These are phyloP conservation scores for Daldinia decipiens DNA, from an alignment of 495 filamentous ascomycete species.

Conservation along the genomic window DNA sequence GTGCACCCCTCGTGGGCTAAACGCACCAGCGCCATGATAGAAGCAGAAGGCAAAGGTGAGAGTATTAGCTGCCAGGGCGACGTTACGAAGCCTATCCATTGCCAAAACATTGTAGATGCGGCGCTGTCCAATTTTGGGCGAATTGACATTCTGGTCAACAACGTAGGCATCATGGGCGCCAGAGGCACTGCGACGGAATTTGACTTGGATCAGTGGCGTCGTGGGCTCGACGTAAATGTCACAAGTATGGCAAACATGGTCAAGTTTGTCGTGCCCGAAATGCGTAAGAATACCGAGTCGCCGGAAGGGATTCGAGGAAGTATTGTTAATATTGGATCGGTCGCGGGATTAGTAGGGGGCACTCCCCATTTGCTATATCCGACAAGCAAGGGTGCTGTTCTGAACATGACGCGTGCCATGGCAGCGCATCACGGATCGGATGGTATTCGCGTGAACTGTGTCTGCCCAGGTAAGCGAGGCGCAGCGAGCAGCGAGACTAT, in stretches of 20 bases:
- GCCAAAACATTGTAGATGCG: conserved; percentile 51
- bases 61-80: conserved; percentile 59
- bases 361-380: conserved; percentile 70
- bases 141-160: conserved; percentile 67
- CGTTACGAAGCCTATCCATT: conserved; percentile 61
- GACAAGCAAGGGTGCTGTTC: conserved; percentile 67
- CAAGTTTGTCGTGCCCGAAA: conserved; percentile 64
- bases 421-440: conserved; percentile 65
- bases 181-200: conserved; percentile 64
- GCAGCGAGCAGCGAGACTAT: background rate
- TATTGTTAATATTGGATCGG: conserved; percentile 68
- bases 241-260: conserved; percentile 68
- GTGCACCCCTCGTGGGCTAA: conserved; percentile 57
- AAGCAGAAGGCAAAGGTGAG: conserved; percentile 37
- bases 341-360: conserved; percentile 66
- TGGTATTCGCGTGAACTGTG: conserved; percentile 67
- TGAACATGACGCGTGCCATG: conserved; percentile 69
- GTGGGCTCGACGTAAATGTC: conserved; percentile 66
- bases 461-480: conserved; percentile 61
- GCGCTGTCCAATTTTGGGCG: conserved; percentile 58
- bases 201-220: conserved; percentile 63
- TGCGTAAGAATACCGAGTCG: conserved; percentile 58
- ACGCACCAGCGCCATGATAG: conserved; percentile 61
- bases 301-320: conserved; percentile 48
- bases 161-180: conserved; percentile 66